phyloP scores from a whole-genome alignment of 495 filamentous ascomycete genomes.

The Cercophora scortea region DNA sequence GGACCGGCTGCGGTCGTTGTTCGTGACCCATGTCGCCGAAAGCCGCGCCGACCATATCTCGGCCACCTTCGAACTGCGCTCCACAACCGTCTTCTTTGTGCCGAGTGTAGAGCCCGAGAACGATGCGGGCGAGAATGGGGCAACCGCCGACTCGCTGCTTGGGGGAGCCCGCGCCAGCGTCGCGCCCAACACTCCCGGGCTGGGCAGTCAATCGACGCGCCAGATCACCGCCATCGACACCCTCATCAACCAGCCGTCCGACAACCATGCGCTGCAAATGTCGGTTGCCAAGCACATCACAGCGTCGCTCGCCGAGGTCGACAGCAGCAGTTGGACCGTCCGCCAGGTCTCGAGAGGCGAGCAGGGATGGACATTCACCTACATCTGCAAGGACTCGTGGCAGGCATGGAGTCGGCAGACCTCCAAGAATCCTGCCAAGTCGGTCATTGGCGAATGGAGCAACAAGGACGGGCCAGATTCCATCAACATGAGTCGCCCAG shows the following conservation, averaged over 20 bases:
- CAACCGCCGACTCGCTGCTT: slow-evolving; percentile 19
- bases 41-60: slow-evolving; percentile 35
- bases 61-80: slow-evolving; percentile 28
- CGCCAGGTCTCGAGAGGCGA: slow-evolving; percentile 28
- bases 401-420: slow-evolving; percentile 36
- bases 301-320: slow-evolving; percentile 24
- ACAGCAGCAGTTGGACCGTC: slow-evolving; percentile 35
- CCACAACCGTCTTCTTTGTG: slow-evolving; percentile 27
- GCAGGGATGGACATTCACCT: slow-evolving; percentile 40
- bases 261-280: slow-evolving; percentile 35
- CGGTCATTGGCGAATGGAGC: slow-evolving; percentile 34
- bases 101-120: slow-evolving; percentile 23
- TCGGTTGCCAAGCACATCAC: slow-evolving; percentile 34
- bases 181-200: neutral
- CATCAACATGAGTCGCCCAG: slow-evolving; percentile 35
- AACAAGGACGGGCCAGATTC: slow-evolving; percentile 30
- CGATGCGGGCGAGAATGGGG: slow-evolving; percentile 17
- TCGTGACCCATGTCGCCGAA: slow-evolving; percentile 26
- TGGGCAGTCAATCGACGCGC: slow-evolving; percentile 5
- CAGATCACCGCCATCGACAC: slow-evolving; percentile 27
- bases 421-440: slow-evolving; percentile 26
- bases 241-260: slow-evolving; percentile 32
- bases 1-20: slow-evolving; percentile 23
- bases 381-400: slow-evolving; percentile 41
- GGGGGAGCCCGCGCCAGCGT: slow-evolving; percentile 11